Evolutionary conservation across 208 protist genomes (phyloP).

Genomic region (Wallacemonas sp.): DNA sequence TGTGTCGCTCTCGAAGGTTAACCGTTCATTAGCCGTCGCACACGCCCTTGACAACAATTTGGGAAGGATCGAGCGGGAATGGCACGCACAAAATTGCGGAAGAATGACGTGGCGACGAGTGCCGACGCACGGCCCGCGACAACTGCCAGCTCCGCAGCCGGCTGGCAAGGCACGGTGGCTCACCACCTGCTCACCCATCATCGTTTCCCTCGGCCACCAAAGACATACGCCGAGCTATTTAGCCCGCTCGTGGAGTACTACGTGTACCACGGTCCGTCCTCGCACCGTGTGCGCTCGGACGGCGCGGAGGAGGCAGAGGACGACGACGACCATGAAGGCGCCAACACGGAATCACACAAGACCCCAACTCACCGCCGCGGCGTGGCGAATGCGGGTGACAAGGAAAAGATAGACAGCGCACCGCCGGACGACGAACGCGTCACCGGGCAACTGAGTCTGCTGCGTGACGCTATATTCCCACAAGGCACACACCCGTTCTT

Average conservation of each 20-base stretch:
- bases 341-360: background rate
- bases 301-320: background rate
- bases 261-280: constrained; percentile 10
- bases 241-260: constrained; percentile 39
- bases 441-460: background rate
- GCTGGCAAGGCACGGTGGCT: background rate
- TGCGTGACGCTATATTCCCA: background rate
- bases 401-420: too few species aligned
- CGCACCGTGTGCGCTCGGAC: background rate
- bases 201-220: constrained; percentile 15
- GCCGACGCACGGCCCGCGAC: background rate
- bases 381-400: too few species aligned
- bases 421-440: too few species aligned
- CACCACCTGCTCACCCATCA: constrained; percentile 18
- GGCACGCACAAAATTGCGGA: too few species aligned
- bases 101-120: background rate
- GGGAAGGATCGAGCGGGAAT: too few species aligned
- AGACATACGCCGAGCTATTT: constrained; percentile 43
- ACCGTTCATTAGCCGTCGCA: too few species aligned
- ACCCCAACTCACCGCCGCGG: too few species aligned
- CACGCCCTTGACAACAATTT: too few species aligned
- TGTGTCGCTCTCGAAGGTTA: too few species aligned
- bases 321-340: background rate
- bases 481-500: background rate
- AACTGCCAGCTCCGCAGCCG: background rate